Evolutionary conservation across 495 filamentous ascomycete species (phyloP), one percentile per base, ranked within the genome.

Genomic region (Podospora pseudopauciseta): DNA sequence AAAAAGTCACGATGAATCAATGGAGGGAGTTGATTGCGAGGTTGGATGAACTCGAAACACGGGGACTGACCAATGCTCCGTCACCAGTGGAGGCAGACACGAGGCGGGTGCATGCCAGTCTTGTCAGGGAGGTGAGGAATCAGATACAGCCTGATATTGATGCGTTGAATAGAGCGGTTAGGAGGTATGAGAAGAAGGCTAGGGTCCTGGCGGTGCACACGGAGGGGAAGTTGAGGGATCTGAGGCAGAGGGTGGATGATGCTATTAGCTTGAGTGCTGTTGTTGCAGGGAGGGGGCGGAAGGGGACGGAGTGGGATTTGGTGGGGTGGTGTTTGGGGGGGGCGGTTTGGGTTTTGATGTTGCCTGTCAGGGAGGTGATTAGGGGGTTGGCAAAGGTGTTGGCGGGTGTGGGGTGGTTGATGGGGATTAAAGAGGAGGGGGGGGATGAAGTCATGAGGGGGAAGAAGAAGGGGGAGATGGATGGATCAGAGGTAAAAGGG

Each of bases 161-260:
- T 70, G 92, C 92, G 4, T 79, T 99, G 49, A 94, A 91, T 67
- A 89, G 95, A 20, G 95, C 95, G 0, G 90, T 98, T 32, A 86
- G 95, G 16, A 88, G 92, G n/a, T 97, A 97, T 71, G 95, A 99
- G 80, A 97, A 97, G 76, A 90, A 92, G 67, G 87, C 89, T 13
- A 88, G 89, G 0, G 77, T 94, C 2, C 85, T 90, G 20, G 80
- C 88, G 0, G 83, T 89, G 64, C 88, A 94, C 69, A 94, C 88
- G 11, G 93, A 98, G 60, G 84, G 85, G 19, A 86, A 91, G 19
- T 84, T 98, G 49, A 81, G 84, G 27, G 84, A 87, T 27, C 79
- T 97, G 18, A 89, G 96, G 66, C 74, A 78, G 0, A 85, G 90
- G 55, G 75, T 96, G 20, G 86, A 87, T 34, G 93, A 97, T 70